Conservation (phyloP, 1,284 basidiomycete species). For the Ceratobasidium sp. region DNA sequence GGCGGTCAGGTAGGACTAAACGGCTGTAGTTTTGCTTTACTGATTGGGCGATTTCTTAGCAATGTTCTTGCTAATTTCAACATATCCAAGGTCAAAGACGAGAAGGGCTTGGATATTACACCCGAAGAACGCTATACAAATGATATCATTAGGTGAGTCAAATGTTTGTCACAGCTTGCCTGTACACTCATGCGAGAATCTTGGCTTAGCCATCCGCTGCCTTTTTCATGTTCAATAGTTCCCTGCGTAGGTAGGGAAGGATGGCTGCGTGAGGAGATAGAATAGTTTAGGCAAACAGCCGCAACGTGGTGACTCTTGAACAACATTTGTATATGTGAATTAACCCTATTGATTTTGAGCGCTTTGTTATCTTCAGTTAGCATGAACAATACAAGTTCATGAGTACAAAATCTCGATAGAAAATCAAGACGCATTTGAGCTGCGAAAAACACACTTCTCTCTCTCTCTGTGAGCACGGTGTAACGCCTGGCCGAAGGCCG, state of each 20-base stretch:
- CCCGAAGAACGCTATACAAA: constrained; percentile 12
- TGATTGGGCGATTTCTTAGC: neutral
- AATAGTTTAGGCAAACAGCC: neutral
- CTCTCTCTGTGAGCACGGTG: too few species aligned
- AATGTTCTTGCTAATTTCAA: neutral
- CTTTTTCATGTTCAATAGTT: constrained; percentile 1
- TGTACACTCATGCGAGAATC: neutral
- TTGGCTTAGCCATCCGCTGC: constrained; percentile 25
- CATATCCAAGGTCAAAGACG: constrained; percentile 10
- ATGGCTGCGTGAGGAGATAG: constrained; percentile 8
- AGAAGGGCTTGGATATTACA: constrained; percentile 6
- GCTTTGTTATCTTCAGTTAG: too few species aligned
- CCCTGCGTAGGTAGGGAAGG: constrained; percentile 1
- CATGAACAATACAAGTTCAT: too few species aligned
- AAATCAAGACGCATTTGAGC: too few species aligned
- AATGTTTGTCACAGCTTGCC: neutral
- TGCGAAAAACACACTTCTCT: too few species aligned
- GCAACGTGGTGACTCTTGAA: too few species aligned
- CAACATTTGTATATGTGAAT: too few species aligned
- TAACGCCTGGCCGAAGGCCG: too few species aligned
- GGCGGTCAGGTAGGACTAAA: neutral
- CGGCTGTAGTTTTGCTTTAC: neutral
- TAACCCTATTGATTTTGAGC: too few species aligned
- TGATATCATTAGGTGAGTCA: constrained; percentile 19
- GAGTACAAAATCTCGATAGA: too few species aligned